A percentile compares a stretch with the other conserved stretches of the same genome.
Evolutionary conservation across 106 monocot species (phyloP).

Genomic region (Dioscorea zingiberensis): DNA sequence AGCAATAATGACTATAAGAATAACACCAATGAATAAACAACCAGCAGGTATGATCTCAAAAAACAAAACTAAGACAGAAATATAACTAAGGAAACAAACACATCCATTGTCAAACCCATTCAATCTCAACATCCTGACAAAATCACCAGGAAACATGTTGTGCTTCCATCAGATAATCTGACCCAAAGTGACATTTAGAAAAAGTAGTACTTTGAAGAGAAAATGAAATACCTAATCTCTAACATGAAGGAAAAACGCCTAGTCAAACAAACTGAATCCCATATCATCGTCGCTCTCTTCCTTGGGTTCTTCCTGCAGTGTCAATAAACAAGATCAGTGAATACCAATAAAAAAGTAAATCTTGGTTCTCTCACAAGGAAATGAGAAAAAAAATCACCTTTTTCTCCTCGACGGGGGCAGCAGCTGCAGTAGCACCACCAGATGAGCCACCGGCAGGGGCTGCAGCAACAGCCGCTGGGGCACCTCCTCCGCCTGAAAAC

Average conservation of each 20-base stretch:
- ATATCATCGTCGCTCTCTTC: slow-evolving; percentile 64
- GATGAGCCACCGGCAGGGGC: slow-evolving; percentile 26
- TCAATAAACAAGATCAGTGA: neutral
- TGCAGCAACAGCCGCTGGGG: slow-evolving; percentile 34
- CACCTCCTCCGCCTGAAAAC: slow-evolving; percentile 48
- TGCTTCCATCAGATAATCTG: no score
- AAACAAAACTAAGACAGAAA: no score
- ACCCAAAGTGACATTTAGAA: no score
- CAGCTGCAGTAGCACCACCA: slow-evolving; percentile 31
- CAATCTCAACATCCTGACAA: no score
- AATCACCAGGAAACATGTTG: no score
- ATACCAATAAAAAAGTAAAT: neutral
- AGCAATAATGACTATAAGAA: no score
- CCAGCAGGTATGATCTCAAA: no score
- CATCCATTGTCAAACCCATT: no score
- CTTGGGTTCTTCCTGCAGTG: slow-evolving; percentile 43
- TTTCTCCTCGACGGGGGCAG: slow-evolving; percentile 45
- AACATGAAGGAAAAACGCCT: neutral
- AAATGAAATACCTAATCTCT: no score
- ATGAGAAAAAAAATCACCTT: slow-evolving; percentile 17
- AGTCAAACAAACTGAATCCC: slow-evolving; percentile 63
- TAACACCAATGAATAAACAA: no score
- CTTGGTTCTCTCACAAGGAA: neutral
- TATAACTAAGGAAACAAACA: no score
- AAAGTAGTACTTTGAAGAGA: no score